Conservation (phyloP, 768 basidiomycete species). For the Naganishia kalamii region DNA sequence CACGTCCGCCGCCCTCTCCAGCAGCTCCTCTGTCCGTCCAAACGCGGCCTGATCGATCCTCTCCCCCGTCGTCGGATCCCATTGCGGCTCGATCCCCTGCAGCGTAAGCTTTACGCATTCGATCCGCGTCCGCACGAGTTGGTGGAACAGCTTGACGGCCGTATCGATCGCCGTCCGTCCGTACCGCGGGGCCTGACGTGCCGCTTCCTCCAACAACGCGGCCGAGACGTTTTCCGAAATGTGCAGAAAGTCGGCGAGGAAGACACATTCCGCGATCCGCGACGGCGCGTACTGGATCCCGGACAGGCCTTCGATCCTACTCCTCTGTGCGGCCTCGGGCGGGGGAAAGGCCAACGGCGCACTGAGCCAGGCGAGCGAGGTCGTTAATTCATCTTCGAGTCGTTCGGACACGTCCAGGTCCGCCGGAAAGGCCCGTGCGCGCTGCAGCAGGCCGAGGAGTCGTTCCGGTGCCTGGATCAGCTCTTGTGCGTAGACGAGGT, state of each 20-base stretch:
- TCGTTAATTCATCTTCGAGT: slow-evolving; percentile 9
- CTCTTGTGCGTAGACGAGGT: not conserved
- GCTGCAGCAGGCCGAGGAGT: not conserved
- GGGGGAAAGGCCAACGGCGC: slow-evolving; percentile 5
- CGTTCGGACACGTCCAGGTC: slow-evolving; percentile 15
- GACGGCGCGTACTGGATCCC: not conserved
- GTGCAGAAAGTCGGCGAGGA: slow-evolving; percentile 22
- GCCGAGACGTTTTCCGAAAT: slow-evolving; percentile 18
- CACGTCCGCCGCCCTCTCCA: not conserved
- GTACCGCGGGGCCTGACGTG: not conserved
- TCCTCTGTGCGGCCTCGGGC: slow-evolving; percentile 6
- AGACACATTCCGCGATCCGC: slow-evolving; percentile 1
- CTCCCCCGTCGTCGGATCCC: not conserved
- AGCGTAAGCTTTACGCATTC: slow-evolving; percentile 14
- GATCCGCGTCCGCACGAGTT: slow-evolving; percentile 6
- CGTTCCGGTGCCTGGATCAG: slow-evolving; percentile 1
- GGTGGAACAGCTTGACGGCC: slow-evolving; percentile 20
- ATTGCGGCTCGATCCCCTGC: not conserved
- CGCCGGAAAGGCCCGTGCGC: not conserved
- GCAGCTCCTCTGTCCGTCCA: not conserved
- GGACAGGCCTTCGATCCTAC: slow-evolving; percentile 11
- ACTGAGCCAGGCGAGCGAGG: slow-evolving; percentile 3
- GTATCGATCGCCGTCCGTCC: slow-evolving; percentile 14
- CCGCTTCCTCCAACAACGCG: not conserved
- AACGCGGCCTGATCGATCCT: not conserved